Evolutionary conservation across 805 yeast species (phyloP).

Genomic region (Wickerhamomyces queroliae): DNA sequence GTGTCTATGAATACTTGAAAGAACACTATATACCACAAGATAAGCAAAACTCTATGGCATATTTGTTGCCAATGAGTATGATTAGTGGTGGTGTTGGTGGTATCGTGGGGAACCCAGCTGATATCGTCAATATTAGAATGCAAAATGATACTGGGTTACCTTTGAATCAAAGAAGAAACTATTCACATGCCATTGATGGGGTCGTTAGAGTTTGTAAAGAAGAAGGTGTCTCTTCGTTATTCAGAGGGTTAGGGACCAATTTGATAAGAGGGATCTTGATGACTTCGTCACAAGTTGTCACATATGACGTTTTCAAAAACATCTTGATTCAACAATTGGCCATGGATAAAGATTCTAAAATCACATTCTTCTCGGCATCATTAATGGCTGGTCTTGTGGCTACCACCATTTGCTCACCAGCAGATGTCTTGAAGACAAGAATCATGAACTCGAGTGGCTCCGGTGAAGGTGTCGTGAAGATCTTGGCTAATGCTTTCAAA

Average conservation of each 20-base stretch:
- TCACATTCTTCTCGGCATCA: conserved; percentile 77
- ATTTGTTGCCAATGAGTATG: conserved; percentile 75
- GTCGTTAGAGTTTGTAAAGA: conserved; percentile 48
- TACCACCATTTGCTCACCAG: conserved; percentile 89
- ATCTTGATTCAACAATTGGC: conserved; percentile 43
- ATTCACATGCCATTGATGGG: conserved; percentile 76
- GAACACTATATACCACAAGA: conserved; percentile 40
- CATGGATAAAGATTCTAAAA: conserved; percentile 52
- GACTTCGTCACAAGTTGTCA: conserved; percentile 90
- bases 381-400: conserved; percentile 82
- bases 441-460: conserved; percentile 59
- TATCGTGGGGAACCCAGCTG: conserved; percentile 82
- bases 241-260: conserved; percentile 76
- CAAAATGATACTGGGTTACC: conserved; percentile 80
- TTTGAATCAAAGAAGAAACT: conserved; percentile 58
- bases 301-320: conserved; percentile 71
- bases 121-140: conserved; percentile 84
- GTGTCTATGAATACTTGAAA: conserved; percentile 75
- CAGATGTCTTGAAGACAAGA: conserved; percentile 84
- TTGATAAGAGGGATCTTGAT: conserved; percentile 74
- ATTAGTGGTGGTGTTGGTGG: conserved; percentile 84
- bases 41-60: conserved; percentile 47
- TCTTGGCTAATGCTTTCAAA: conserved; percentile 50
- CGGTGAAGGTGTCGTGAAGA: conserved; percentile 42
- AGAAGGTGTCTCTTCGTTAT: conserved; percentile 55